Conservation (phyloP, 2,329 filamentous ascomycete species). For the Aspergillus neotritici region DNA sequence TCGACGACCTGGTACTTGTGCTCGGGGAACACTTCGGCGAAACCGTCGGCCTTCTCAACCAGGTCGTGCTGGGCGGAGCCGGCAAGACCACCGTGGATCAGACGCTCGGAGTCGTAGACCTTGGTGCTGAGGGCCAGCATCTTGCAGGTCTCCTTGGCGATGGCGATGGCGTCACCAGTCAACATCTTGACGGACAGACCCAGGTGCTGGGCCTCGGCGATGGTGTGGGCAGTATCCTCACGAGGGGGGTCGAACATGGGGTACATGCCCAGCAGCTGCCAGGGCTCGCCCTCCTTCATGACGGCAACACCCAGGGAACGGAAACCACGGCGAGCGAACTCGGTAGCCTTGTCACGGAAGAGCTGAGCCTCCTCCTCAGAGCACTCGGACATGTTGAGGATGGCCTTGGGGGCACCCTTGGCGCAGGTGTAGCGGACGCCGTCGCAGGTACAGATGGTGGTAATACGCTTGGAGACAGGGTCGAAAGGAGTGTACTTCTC, state of each 20-base stretch:
- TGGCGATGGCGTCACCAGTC: constrained; percentile 73
- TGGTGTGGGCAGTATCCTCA: constrained; percentile 73
- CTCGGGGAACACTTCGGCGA: constrained; percentile 69
- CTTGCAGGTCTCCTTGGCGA: constrained; percentile 77
- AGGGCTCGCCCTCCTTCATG: constrained; percentile 69
- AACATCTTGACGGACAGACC: constrained; percentile 77
- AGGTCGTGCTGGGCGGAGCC: constrained; percentile 70
- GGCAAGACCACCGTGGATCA: constrained; percentile 69
- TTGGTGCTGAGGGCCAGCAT: constrained; percentile 74
- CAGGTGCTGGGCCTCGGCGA: constrained; percentile 68
- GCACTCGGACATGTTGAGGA: constrained; percentile 64
- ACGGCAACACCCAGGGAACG: constrained; percentile 72
- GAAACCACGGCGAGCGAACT: constrained; percentile 75
- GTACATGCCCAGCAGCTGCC: constrained; percentile 69
- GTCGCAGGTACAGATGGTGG: constrained; percentile 62
- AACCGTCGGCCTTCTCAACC: constrained; percentile 67
- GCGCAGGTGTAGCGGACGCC: constrained; percentile 66
- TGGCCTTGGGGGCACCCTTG: constrained; percentile 72
- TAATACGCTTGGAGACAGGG: constrained; percentile 74
- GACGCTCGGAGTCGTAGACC: constrained; percentile 73
- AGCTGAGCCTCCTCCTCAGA: constrained; percentile 58
- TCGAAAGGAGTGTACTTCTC: constrained; percentile 69
- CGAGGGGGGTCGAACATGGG: constrained; percentile 76
- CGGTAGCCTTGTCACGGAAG: constrained; percentile 67
- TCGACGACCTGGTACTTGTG: constrained; percentile 73